A percentile compares a stretch with the other conserved stretches of the same genome.
These are phyloP conservation scores for Hyphodiscus hymeniophilus DNA, from an alignment of 495 filamentous ascomycete genomes.

Conservation along the genomic window DNA sequence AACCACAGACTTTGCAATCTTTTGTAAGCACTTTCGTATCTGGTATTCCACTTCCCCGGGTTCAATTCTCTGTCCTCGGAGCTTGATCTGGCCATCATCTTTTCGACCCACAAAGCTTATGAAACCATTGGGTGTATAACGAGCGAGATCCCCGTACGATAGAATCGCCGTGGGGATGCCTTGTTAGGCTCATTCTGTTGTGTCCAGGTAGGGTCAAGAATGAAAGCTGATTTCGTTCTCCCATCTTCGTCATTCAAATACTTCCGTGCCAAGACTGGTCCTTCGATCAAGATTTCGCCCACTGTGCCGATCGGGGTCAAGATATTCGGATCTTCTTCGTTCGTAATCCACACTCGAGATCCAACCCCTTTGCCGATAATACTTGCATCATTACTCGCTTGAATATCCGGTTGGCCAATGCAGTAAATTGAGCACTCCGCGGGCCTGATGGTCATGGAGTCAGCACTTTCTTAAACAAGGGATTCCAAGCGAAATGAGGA, in stretches of 20 bases:
- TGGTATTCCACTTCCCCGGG: constrained; percentile 36
- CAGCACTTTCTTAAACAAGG: too few relatives aligned
- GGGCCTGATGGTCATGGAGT: too few relatives aligned
- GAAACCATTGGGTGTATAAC: constrained; percentile 29
- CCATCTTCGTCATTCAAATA: constrained; percentile 33
- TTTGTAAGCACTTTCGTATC: constrained; percentile 27
- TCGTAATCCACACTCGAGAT: constrained; percentile 44
- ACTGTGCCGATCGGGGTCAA: constrained; percentile 49
- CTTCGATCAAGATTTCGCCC: constrained; percentile 57
- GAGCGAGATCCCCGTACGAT: constrained; percentile 36
- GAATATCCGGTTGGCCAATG: constrained; percentile 27
- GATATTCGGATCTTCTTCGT: constrained; percentile 39
- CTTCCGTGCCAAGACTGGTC: constrained; percentile 41
- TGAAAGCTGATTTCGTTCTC: constrained; percentile 23
- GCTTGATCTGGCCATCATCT: constrained; percentile 26
- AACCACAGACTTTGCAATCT: background rate
- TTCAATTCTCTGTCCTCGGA: constrained; percentile 29
- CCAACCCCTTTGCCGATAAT: constrained; percentile 23
- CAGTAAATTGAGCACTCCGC: constrained; percentile 25
- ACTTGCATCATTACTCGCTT: constrained; percentile 12
- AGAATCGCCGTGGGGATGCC: constrained; percentile 36
- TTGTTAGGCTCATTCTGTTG: background rate
- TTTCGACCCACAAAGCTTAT: constrained; percentile 28
- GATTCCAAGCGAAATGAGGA: background rate
- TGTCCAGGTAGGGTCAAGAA: constrained; percentile 14